phyloP scores from a whole-genome alignment of 2,329 filamentous ascomycete species.

The Fusarium circinatum region DNA sequence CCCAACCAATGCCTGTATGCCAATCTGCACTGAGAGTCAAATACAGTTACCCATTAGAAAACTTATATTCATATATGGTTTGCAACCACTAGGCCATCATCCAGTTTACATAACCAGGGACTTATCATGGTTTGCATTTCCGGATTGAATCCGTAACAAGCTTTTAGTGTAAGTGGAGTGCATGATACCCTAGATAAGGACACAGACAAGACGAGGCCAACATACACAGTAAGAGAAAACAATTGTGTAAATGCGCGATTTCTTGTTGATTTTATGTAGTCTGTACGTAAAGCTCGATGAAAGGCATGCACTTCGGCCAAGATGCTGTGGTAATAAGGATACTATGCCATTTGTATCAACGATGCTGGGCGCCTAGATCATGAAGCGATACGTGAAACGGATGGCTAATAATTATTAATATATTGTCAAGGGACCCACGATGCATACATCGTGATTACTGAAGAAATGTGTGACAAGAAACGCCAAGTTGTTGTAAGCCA shows the following conservation, averaged over 20 bases:
- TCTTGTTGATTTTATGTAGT: neutral
- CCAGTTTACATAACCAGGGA: neutral
- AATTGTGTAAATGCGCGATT: conserved; percentile 1
- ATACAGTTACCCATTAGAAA: neutral
- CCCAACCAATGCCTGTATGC: neutral
- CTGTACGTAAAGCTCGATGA: neutral
- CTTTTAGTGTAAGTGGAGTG: neutral
- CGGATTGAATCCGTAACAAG: conserved; percentile 18
- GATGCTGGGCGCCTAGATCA: conserved; percentile 22
- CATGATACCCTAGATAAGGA: neutral
- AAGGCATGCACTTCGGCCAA: neutral
- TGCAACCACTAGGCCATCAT: neutral
- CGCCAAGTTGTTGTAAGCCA: conserved; percentile 1
- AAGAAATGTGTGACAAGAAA: conserved; percentile 8
- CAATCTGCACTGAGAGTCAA: neutral
- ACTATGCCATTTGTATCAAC: neutral
- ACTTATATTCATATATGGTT: neutral
- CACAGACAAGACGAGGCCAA: neutral
- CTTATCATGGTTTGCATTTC: neutral
- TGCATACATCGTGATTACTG: neutral
- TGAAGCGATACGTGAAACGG: conserved; percentile 20
- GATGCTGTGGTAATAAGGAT: neutral
- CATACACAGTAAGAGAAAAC: conserved; percentile 6
- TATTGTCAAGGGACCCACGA: conserved; percentile 22
- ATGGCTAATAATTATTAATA: conserved; percentile 32